phyloP scores from a whole-genome alignment of 1,284 basidiomycete genomes.

The Butyriboletus regius region DNA sequence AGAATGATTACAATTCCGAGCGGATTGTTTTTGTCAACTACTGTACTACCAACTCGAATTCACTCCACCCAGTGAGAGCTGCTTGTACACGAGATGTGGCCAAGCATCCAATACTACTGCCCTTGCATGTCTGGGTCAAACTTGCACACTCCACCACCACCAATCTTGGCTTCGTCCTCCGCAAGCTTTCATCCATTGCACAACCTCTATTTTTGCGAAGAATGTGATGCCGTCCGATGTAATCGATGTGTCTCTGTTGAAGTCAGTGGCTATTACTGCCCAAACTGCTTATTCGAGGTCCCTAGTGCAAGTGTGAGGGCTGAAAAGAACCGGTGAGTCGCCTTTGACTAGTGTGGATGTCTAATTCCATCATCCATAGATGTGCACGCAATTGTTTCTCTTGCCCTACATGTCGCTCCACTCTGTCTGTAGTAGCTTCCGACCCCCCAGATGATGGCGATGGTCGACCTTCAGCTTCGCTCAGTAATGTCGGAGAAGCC shows the following conservation, averaged over 20 bases:
- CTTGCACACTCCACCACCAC: slow-evolving; percentile 61
- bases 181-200: slow-evolving; percentile 76
- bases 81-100: slow-evolving; percentile 22
- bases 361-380: slow-evolving; percentile 40
- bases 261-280: slow-evolving; percentile 94
- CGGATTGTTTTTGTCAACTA: not conserved
- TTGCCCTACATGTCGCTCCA: slow-evolving; percentile 87
- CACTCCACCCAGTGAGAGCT: not conserved
- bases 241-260: slow-evolving; percentile 86
- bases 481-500: slow-evolving; percentile 63
- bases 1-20: no score
- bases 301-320: slow-evolving; percentile 91
- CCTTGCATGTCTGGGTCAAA: slow-evolving; percentile 50
- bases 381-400: slow-evolving; percentile 96
- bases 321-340: slow-evolving; percentile 80
- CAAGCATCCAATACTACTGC: slow-evolving; percentile 58
- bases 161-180: slow-evolving; percentile 65
- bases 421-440: slow-evolving; percentile 78
- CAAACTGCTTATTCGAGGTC: slow-evolving; percentile 98
- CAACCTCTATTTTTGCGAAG: slow-evolving; percentile 92
- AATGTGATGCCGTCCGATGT: slow-evolving; percentile 92
- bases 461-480: slow-evolving; percentile 42
- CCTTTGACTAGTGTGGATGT: not conserved
- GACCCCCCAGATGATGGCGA: slow-evolving; percentile 68
- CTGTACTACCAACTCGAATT: not conserved